Evolutionary conservation across 2,329 filamentous ascomycete species (phyloP), one percentile per base, ranked within the genome.

Genomic region (Cladosporium sp.): DNA sequence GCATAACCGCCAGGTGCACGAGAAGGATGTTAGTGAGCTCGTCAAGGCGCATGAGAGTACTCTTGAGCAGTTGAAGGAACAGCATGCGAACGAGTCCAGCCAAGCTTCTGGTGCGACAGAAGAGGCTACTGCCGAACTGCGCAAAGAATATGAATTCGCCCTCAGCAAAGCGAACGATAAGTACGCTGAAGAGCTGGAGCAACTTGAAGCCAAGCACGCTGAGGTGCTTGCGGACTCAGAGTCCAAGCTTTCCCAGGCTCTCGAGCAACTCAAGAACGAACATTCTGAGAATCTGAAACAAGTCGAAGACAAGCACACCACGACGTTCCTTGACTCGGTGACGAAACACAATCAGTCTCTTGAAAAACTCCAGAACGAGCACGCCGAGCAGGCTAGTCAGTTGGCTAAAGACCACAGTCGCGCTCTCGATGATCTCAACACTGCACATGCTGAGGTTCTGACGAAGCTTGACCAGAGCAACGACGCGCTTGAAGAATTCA

Each of bases 361-460:
- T 12, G 37, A 51, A 24, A 58, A 54, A 15, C 57, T 66, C n/a
- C 63, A 64, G 40, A 62, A 66, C 44, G 58, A 68, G 15, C 54
- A 50, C n/a, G 42, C 58, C 5, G 24, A 54, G 56, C 47, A 15
- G 36, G 28, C 20, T 8, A 53, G 22, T 24, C 53, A 32, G 36
- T 25, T 28, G 47, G 55, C 52, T 34, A 28, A 24, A 42, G 59
- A 64, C 4, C 60, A 62, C 22, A 45, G 62, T 20, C 32, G 40
- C 25, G 59, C 57, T 36, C 59, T 59, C 36, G 42, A 24, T 9
- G 49, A 19, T 17, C 48, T 61, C 17, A 48, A 61, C 28, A 39
- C 54, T 13, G 34, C 32, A 3, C 52, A 55, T 49, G 25, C 32
- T 9, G 36, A 54, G 25, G 32, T 10, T 17, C 47, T 50, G 28